Evolutionary conservation across 257 asterid species (phyloP).

Genomic region (Forsythia viridissima): DNA sequence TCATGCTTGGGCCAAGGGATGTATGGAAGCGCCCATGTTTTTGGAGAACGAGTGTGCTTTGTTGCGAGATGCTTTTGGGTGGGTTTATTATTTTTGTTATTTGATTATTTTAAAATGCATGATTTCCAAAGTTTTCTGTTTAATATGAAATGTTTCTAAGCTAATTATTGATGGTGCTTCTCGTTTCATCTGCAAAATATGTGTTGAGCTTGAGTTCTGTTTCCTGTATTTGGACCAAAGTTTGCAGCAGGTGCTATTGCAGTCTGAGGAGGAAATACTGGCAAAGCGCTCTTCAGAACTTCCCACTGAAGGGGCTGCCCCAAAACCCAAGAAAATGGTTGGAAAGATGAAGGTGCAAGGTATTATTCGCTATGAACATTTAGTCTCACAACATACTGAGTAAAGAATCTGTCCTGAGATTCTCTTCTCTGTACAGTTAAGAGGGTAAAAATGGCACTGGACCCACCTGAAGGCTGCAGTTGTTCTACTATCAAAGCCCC

Average conservation of each 20-base stretch:
- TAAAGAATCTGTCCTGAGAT: constrained; percentile 8
- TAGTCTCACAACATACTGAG: background rate
- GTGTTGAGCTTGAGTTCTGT: background rate
- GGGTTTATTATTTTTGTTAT: constrained; percentile 18
- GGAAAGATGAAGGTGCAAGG: constrained; percentile 65
- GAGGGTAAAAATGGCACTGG: constrained; percentile 47
- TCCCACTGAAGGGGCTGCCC: constrained; percentile 42
- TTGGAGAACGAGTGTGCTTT: constrained; percentile 52
- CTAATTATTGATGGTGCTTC: background rate
- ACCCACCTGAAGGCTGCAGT: constrained; percentile 50
- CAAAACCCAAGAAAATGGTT: constrained; percentile 54
- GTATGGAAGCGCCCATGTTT: constrained; percentile 62
- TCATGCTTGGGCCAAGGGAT: constrained; percentile 61
- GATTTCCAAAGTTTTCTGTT: background rate
- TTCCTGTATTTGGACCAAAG: constrained; percentile 28
- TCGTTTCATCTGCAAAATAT: background rate
- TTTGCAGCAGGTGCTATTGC: constrained; percentile 52
- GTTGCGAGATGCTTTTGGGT: constrained; percentile 48
- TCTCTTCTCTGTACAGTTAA: constrained; percentile 38
- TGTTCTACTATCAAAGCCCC: constrained; percentile 43
- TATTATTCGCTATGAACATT: constrained; percentile 9
- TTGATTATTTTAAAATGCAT: constrained; percentile 1
- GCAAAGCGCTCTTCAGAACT: constrained; percentile 45
- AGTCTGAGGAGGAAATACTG: constrained; percentile 55
- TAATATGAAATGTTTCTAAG: background rate